Conservation (phyloP, 1,139 yeast species). For the Wickerhamomyces sp. region DNA sequence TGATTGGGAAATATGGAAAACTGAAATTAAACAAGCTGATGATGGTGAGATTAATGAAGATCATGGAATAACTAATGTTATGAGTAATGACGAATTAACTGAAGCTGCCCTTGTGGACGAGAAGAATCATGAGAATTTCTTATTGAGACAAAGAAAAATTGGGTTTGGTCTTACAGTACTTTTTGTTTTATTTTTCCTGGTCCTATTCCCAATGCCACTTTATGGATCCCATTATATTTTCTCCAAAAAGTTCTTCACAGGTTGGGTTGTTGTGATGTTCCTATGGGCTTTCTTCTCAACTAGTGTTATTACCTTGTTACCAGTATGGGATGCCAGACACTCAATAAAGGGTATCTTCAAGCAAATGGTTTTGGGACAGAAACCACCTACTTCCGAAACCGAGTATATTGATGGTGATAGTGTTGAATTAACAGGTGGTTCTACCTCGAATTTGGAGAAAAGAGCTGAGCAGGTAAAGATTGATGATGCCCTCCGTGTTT, state of each 20-base stretch:
- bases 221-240: conserved; percentile 32
- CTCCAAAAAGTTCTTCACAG: conserved; percentile 31
- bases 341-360: too few relatives aligned
- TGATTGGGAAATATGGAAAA: conserved; percentile 31
- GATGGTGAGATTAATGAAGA: conserved; percentile 23
- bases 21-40: conserved; percentile 22
- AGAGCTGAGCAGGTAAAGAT: too few relatives aligned
- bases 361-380: too few relatives aligned
- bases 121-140: background rate
- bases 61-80: background rate
- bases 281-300: conserved; percentile 35
- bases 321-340: conserved; percentile 19
- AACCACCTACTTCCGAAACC: too few relatives aligned
- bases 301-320: conserved; percentile 30
- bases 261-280: conserved; percentile 35
- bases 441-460: too few relatives aligned
- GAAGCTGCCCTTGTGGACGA: background rate
- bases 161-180: conserved; percentile 1
- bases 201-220: conserved; percentile 30
- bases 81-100: conserved; percentile 13
- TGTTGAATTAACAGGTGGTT: too few relatives aligned
- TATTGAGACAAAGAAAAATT: conserved; percentile 2
- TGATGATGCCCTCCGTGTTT: too few relatives aligned
- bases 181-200: conserved; percentile 19
- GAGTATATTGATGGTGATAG: too few relatives aligned